Evolutionary conservation across 2,329 filamentous ascomycete genomes (phyloP).

Genomic region (Penicillium sp.): DNA sequence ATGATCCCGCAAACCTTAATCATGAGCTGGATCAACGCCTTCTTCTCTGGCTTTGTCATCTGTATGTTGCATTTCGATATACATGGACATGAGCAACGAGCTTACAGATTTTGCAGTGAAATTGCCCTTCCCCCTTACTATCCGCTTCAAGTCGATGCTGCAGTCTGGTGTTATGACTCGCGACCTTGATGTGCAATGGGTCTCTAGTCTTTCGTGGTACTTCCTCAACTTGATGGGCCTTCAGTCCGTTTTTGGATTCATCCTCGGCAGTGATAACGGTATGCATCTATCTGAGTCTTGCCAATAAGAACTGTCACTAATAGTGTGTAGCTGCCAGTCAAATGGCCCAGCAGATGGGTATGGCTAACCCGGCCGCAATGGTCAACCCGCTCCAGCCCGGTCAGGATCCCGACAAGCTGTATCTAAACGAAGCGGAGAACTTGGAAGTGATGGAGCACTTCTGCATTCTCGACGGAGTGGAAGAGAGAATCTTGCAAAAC

Average conservation of each 20-base stretch:
- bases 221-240: conserved; percentile 94
- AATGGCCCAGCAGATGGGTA: conserved; percentile 73
- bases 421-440: conserved; percentile 86
- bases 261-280: conserved; percentile 94
- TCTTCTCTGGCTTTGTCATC: conserved; percentile 96
- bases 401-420: conserved; percentile 91
- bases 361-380: conserved; percentile 60
- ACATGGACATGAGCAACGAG: not conserved
- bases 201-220: conserved; percentile 97
- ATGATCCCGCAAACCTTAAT: conserved; percentile 98
- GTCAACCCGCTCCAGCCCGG: conserved; percentile 77
- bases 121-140: conserved; percentile 90
- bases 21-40: conserved; percentile 99
- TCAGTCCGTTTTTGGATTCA: conserved; percentile 93
- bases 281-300: conserved; percentile 28
- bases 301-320: not conserved
- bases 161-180: conserved; percentile 92
- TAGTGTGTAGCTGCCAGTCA: conserved; percentile 67
- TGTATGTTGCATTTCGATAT: conserved; percentile 48
- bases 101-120: conserved; percentile 55
- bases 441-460: conserved; percentile 89
- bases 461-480: conserved; percentile 79
- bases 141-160: conserved; percentile 99
- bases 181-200: conserved; percentile 96
- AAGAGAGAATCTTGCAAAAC: conserved; percentile 65